Conservation (phyloP, 2,329 filamentous ascomycete genomes). For the Talaromyces sp. region DNA sequence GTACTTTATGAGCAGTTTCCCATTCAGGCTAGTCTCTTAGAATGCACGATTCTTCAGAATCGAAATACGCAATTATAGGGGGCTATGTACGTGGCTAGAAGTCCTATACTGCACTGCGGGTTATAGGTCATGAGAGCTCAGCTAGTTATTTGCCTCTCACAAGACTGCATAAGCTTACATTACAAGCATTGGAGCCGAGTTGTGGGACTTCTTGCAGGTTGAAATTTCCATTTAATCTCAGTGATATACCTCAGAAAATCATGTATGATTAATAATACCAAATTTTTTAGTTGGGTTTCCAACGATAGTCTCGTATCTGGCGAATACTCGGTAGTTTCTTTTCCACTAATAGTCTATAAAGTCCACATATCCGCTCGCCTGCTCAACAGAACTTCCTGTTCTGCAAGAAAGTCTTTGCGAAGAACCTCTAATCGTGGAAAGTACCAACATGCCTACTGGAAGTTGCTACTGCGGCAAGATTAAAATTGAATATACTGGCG, state of each 20-base stretch:
- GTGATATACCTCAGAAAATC: background rate
- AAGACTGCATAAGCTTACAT: too few species aligned
- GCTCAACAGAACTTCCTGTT: background rate
- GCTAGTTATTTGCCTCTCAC: too few species aligned
- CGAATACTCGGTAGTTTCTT: background rate
- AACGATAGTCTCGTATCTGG: background rate
- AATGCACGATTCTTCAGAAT: too few species aligned
- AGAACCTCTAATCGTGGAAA: background rate
- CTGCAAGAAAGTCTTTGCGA: background rate
- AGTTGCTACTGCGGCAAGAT: background rate
- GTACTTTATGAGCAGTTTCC: too few species aligned
- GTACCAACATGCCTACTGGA: background rate
- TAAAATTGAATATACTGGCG: background rate
- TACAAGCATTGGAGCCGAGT: background rate
- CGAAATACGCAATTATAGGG: too few species aligned
- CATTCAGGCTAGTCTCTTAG: too few species aligned
- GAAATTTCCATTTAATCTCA: background rate
- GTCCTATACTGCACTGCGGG: too few species aligned
- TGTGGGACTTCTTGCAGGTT: background rate
- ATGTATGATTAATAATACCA: background rate
- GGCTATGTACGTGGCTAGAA: too few species aligned
- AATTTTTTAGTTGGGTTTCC: background rate
- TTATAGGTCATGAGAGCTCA: too few species aligned
- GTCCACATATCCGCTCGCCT: background rate
- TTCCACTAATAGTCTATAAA: background rate